Percentiles rank a stretch among this genome's conserved stretches.
Conservation (phyloP, 2,329 filamentous ascomycete genomes). For the Aureobasidium sp. region DNA sequence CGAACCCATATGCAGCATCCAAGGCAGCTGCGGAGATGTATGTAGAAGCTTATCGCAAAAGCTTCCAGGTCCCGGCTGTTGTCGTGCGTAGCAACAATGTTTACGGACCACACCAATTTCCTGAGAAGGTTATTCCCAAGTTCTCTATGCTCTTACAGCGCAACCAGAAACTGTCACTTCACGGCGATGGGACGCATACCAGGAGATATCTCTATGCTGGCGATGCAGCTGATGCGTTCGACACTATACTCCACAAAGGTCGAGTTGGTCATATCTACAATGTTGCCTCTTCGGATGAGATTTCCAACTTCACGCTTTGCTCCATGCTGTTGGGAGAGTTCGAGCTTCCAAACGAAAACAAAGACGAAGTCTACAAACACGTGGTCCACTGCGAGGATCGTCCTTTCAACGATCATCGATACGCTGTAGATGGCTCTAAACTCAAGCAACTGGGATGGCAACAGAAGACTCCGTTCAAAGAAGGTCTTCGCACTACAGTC, state of each 20-base stretch:
- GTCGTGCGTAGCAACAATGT: constrained; percentile 80
- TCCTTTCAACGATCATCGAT: constrained; percentile 69
- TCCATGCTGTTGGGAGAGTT: constrained; percentile 56
- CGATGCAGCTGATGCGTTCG: constrained; percentile 73
- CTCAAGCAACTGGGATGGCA: constrained; percentile 60
- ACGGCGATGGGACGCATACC: constrained; percentile 67
- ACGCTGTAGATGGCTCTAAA: constrained; percentile 63
- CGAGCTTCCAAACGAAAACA: constrained; percentile 43
- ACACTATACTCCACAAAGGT: constrained; percentile 75
- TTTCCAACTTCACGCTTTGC: constrained; percentile 66
- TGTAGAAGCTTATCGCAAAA: constrained; percentile 78
- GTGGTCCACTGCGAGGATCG: constrained; percentile 70
- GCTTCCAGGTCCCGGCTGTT: constrained; percentile 71
- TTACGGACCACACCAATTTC: constrained; percentile 56
- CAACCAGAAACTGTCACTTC: constrained; percentile 58
- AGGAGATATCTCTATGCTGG: constrained; percentile 70
- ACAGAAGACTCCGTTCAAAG: constrained; percentile 56
- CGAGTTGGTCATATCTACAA: constrained; percentile 71
- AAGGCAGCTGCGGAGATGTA: constrained; percentile 31
- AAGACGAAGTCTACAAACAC: constrained; percentile 52
- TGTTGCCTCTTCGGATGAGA: constrained; percentile 68
- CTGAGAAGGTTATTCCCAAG: constrained; percentile 71
- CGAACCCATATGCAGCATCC: constrained; percentile 52
- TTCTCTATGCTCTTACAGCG: constrained; percentile 66
- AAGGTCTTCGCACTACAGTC: constrained; percentile 56